Conservation (phyloP, 2,329 filamentous ascomycete species). For the Beauveria pseudobassiana region DNA sequence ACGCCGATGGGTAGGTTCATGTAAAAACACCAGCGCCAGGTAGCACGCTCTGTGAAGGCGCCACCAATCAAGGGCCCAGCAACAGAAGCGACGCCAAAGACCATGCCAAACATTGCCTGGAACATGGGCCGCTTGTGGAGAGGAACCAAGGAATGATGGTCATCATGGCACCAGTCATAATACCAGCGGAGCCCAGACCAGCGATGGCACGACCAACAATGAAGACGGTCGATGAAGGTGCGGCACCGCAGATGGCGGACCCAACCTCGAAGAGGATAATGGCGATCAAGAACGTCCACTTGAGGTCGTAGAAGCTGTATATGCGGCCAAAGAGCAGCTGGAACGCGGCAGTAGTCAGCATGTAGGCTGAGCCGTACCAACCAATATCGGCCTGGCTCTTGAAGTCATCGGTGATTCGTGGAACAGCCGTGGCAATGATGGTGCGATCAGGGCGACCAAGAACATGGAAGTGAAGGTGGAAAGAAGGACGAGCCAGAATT, state of each 20-base stretch:
- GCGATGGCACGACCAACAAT: constrained; percentile 51
- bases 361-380: constrained; percentile 53
- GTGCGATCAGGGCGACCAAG: constrained; percentile 47
- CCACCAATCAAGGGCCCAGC: constrained; percentile 18
- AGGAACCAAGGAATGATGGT: constrained; percentile 51
- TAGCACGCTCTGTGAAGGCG: constrained; percentile 15
- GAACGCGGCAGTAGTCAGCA: constrained; percentile 50
- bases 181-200: constrained; percentile 48
- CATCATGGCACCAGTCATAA: constrained; percentile 50
- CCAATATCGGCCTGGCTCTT: constrained; percentile 48
- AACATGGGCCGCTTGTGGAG: constrained; percentile 53
- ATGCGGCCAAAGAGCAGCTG: constrained; percentile 47
- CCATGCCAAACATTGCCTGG: constrained; percentile 35
- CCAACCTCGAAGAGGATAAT: constrained; percentile 48
- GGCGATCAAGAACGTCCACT: constrained; percentile 38
- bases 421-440: constrained; percentile 40
- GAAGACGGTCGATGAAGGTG: constrained; percentile 44
- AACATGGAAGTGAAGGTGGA: constrained; percentile 50
- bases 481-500: constrained; percentile 48
- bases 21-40: constrained; percentile 11
- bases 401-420: constrained; percentile 44
- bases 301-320: constrained; percentile 46
- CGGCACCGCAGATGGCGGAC: constrained; percentile 46
- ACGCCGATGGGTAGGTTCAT: constrained; percentile 24
- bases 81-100: constrained; percentile 31